Evolutionary conservation across 2,329 filamentous ascomycete species (phyloP).

Genomic region (Colletotrichum australisinense): DNA sequence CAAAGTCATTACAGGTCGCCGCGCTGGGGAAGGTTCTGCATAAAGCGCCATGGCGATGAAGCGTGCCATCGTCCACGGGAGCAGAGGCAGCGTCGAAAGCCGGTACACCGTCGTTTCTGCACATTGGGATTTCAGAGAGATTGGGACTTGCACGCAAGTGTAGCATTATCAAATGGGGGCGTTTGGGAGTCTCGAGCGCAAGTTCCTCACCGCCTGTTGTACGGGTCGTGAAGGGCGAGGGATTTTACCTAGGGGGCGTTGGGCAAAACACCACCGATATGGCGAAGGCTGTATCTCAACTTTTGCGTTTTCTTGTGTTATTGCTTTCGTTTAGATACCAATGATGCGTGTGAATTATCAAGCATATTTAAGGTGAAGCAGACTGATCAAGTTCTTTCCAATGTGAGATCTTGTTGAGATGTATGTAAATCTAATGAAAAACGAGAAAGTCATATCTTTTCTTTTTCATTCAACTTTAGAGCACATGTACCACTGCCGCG

Average conservation of each 20-base stretch:
- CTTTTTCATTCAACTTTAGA: neutral
- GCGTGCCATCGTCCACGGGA: slow-evolving; percentile 15
- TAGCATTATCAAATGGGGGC: neutral
- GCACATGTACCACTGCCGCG: neutral
- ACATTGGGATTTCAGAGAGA: neutral
- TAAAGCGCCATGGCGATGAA: slow-evolving; percentile 23
- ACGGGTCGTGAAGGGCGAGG: neutral
- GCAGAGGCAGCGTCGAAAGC: slow-evolving; percentile 16
- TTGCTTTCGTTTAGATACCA: neutral
- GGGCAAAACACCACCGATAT: neutral
- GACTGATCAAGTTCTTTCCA: neutral
- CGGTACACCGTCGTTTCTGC: neutral
- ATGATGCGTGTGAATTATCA: neutral
- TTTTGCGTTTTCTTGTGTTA: neutral
- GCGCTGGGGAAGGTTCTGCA: neutral
- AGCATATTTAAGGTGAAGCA: neutral
- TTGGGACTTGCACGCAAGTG: neutral
- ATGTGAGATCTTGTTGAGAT: neutral
- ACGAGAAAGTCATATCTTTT: neutral
- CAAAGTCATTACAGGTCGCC: neutral
- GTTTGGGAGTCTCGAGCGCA: neutral
- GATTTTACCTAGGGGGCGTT: too few species aligned
- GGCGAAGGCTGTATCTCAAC: neutral
- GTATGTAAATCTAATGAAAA: neutral
- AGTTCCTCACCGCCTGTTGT: neutral